Evolutionary conservation across 2,329 filamentous ascomycete species (phyloP), one percentile per base, ranked within the genome.

Genomic region (Neofusicoccum kwambonambiense): DNA sequence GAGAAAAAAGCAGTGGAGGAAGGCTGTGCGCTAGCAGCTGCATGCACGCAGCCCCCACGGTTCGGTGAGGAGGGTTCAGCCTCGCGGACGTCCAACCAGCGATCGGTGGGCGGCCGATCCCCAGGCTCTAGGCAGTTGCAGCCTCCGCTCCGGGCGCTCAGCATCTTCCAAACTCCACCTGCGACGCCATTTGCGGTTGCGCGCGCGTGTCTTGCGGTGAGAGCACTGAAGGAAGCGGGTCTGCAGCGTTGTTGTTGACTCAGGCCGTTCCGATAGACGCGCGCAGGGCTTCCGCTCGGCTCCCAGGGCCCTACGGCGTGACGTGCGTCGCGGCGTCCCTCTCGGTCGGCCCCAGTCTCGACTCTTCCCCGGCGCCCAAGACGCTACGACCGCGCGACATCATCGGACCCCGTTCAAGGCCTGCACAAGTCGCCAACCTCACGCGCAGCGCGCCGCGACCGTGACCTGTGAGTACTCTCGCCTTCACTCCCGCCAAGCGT

Each of bases 21-120:
- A n/a, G 35, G 54, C 39, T 35, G 41, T 47, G 56, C 42, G 56
- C 56, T 60, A 60, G 31, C n/a, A n/a, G 56, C 42, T 60, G 56
- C 41, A 60, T 60, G 56, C 56, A 60, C 42, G 56, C 56, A 35
- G 56, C 41, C 56, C 56, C 56, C 54, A 58, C 54, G 54, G 39
- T 15, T 19, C 12, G 35, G 12, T 39, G 52, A 45, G 39, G 39
- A 45, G 39, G 39, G 22, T 60, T 60, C 42, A 60, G 41, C 41
- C 56, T 49, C 27, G 41, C 13, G 3, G n/a, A 37, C 17, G 56
- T 45, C 56, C 56, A 60, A 45, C 44, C 56, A 60, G 56, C 56
- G 56, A 13, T 1, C 41, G 15, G 41, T 35, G 6, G 7, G 42
- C 41, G 5, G 56, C 41, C 6, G 56, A 60, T 60, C 56, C 6